A percentile compares a stretch with the other conserved stretches of the same genome.
phyloP scores from a whole-genome alignment of 192 early-diverging fungal genomes.

The Backusella luteola region DNA sequence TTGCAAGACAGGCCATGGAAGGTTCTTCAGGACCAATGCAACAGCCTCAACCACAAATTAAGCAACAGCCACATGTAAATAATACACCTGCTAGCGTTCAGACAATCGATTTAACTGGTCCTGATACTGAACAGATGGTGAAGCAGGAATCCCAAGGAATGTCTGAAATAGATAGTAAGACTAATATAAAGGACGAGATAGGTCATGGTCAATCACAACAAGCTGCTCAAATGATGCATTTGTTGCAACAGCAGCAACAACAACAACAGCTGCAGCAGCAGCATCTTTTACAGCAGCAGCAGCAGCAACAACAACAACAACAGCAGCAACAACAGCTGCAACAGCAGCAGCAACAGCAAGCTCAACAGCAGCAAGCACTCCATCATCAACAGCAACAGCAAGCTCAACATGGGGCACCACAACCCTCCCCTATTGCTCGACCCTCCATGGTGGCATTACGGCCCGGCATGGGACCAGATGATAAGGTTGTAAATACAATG shows the following conservation, averaged over 20 bases:
- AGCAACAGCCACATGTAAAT: constrained; percentile 1
- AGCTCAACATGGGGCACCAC: background rate
- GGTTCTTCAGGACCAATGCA: background rate
- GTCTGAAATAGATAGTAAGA: background rate
- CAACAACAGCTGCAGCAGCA: background rate
- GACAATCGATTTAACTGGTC: background rate
- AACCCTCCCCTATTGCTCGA: background rate
- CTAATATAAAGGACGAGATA: background rate
- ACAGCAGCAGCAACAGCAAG: background rate
- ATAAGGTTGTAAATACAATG: constrained; percentile 10
- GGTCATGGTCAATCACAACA: background rate
- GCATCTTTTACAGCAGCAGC: background rate
- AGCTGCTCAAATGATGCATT: constrained; percentile 2
- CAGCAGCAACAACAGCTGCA: background rate
- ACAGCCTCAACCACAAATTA: background rate
- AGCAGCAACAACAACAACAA: background rate
- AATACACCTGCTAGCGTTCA: constrained; percentile 7
- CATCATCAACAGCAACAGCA: constrained; percentile 17
- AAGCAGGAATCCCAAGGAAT: background rate
- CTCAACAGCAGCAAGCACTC: background rate
- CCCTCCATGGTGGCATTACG: background rate
- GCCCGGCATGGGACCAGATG: constrained; percentile 9
- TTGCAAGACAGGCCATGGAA: constrained; percentile 13
- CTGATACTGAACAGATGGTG: background rate
- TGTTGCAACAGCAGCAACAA: background rate